Evolutionary conservation across 2,329 filamentous ascomycete species (phyloP), one percentile per base, ranked within the genome.

Genomic region (Elsinoe perseae): DNA sequence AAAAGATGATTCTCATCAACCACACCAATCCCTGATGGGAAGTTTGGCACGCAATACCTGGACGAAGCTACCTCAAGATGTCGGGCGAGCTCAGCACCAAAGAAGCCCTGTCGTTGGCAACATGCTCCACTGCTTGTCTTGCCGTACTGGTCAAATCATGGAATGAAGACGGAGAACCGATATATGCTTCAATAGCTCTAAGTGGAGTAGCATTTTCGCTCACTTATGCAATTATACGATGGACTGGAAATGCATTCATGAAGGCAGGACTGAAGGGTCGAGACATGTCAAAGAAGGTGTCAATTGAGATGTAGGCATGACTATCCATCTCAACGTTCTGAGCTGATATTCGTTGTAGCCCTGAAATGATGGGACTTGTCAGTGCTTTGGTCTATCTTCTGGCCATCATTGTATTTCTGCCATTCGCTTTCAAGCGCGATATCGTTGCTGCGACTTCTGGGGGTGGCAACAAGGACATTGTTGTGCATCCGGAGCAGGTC

Each of bases 361-460:
- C 93, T 20, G 93, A 98, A 72, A 92, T 88, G 63, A 96, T 98
- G 91, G 93, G 93, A 27, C 89, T 89, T 57, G 81, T 98, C 23
- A 95, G 89, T 68, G 93, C 92, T 7, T 82, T 93, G 62, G 90
- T 97, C 23, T 97, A 97, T 72, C 79, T 98, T 42, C 79, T 98
- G 62, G 81, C 84, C 50, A 80, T 97, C 62, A 95, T 97, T 63
- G 75, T 89, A 60, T 98, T 98, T 70, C 90, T 97, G 58, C 93
- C 93, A 0, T 95, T 96, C 72, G 88, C 91, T 1, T 97, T 98
- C 71, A 97, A 96, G 77, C 95, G 96, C 73, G 92, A 97, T 69
- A 95, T 98, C 62, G 91, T 96, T 23, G 88, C 89, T 14, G 90
- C 91, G 36, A 97, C 93, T 18, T 95, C 89, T 62, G 93, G 91